Conservation (phyloP, 257 asterid genomes). For the Solanum pimpinellifolium region DNA sequence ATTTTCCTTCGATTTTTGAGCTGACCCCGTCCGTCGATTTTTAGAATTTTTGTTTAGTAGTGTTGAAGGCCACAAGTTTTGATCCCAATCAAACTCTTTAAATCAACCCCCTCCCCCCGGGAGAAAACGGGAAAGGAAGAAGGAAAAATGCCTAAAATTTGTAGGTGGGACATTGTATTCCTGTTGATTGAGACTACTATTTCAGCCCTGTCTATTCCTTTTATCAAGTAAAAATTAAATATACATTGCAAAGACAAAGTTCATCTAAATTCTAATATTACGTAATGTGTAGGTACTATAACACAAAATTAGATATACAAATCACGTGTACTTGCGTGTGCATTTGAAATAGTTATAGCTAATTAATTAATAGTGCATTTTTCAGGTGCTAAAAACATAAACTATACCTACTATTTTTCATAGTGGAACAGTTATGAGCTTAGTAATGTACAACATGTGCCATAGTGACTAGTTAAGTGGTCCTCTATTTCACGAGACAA, state of each 20-base stretch:
- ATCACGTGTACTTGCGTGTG: not conserved
- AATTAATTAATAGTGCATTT: not conserved
- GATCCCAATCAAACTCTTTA: not conserved
- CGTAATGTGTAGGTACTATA: not conserved
- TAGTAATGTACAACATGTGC: not conserved
- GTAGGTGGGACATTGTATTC: not conserved
- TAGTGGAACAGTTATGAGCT: not conserved
- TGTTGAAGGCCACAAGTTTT: too few relatives aligned
- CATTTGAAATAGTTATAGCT: not conserved
- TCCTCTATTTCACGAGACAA: not conserved
- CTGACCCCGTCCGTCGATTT: not conserved
- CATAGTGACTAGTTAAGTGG: not conserved
- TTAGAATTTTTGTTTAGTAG: too few relatives aligned
- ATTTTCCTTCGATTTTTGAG: not conserved
- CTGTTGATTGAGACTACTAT: not conserved
- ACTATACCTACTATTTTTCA: not conserved
- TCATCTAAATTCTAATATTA: not conserved
- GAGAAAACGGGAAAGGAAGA: not conserved
- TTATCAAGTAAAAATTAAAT: not conserved
- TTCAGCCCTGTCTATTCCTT: not conserved
- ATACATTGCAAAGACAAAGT: not conserved
- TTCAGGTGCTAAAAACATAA: slow-evolving; percentile 10
- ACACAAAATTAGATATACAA: not conserved
- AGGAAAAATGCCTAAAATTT: not conserved
- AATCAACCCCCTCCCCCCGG: not conserved